Percentiles rank a stretch among this genome's conserved stretches.
These are phyloP conservation scores for Cryomyces minteri DNA, from an alignment of 495 filamentous ascomycete species.

Conservation along the genomic window DNA sequence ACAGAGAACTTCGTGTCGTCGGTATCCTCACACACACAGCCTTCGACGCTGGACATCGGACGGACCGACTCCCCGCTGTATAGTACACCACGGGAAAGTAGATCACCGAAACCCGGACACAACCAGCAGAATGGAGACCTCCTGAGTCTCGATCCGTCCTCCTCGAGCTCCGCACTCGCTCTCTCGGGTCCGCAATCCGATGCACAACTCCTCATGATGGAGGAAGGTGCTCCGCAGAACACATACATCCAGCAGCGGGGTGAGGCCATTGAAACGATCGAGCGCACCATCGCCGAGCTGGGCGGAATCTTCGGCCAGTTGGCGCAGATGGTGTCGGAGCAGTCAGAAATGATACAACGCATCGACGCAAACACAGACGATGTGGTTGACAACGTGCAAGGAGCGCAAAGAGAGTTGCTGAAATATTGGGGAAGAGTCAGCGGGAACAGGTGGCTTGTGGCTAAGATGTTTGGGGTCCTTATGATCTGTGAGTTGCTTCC, in stretches of 20 bases:
- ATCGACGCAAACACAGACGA: conserved; percentile 86
- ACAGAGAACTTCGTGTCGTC: conserved; percentile 94
- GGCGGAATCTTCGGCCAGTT: conserved; percentile 93
- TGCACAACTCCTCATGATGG: conserved; percentile 86
- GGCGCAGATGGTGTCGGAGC: conserved; percentile 94
- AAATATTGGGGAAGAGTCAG: conserved; percentile 94
- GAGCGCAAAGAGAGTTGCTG: conserved; percentile 81
- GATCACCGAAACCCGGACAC: conserved; percentile 40
- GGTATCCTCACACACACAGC: conserved; percentile 50
- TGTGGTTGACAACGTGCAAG: conserved; percentile 92
- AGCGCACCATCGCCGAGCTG: conserved; percentile 83
- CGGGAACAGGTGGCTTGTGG: conserved; percentile 88
- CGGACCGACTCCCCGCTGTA: conserved; percentile 69
- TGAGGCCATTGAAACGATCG: conserved; percentile 92
- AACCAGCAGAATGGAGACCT: conserved; percentile 40
- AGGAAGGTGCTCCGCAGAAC: conserved; percentile 72
- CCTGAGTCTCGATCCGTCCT: conserved; percentile 57
- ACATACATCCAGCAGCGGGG: conserved; percentile 83
- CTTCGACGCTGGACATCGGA: conserved; percentile 27
- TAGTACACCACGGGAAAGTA: conserved; percentile 49
- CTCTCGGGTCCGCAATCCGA: conserved; percentile 38
- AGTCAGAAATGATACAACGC: conserved; percentile 74
- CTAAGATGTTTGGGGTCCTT: conserved; percentile 94
- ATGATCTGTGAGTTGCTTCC: conserved; percentile 31
- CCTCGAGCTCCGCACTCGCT: conserved; percentile 20